A percentile compares a stretch with the other conserved stretches of the same genome.
Conservation (phyloP, 306 rosid genomes). For the Purshia tridentata region DNA sequence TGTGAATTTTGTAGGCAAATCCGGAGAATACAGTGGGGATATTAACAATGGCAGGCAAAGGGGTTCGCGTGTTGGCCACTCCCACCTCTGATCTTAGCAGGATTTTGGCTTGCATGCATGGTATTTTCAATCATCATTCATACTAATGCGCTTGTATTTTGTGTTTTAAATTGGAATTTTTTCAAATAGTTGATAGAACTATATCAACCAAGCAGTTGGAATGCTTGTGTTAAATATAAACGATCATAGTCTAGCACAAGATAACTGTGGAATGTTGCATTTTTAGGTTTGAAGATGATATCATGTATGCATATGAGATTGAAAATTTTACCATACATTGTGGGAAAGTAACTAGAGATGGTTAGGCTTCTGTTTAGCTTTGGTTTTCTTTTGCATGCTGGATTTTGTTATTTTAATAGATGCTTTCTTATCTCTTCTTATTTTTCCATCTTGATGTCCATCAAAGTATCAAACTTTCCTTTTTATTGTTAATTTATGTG, state of each 20-base stretch:
- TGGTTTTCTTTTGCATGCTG: neutral
- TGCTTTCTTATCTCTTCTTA: neutral
- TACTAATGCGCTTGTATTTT: neutral
- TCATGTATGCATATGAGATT: neutral
- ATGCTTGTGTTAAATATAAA: neutral
- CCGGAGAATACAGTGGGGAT: slow-evolving; percentile 82
- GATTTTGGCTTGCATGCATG: slow-evolving; percentile 75
- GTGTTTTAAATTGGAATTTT: neutral
- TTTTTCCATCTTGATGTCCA: neutral
- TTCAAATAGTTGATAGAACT: neutral
- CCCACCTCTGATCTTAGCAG: slow-evolving; percentile 50
- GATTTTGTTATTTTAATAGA: neutral
- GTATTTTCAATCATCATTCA: slow-evolving; percentile 23
- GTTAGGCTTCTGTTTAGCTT: neutral
- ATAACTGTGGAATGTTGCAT: neutral
- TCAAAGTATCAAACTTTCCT: neutral
- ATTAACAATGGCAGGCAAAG: slow-evolving; percentile 79
- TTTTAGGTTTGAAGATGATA: neutral
- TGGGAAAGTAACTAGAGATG: neutral
- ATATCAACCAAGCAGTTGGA: neutral
- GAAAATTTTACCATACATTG: neutral
- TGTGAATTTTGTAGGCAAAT: slow-evolving; percentile 46
- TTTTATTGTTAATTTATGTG: neutral
- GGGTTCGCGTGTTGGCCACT: slow-evolving; percentile 54
- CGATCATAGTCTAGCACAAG: neutral